Percentiles rank a stretch among this genome's conserved stretches.
Evolutionary conservation across 2,329 filamentous ascomycete genomes (phyloP).

Genomic region (Exutisphaerella laricina): DNA sequence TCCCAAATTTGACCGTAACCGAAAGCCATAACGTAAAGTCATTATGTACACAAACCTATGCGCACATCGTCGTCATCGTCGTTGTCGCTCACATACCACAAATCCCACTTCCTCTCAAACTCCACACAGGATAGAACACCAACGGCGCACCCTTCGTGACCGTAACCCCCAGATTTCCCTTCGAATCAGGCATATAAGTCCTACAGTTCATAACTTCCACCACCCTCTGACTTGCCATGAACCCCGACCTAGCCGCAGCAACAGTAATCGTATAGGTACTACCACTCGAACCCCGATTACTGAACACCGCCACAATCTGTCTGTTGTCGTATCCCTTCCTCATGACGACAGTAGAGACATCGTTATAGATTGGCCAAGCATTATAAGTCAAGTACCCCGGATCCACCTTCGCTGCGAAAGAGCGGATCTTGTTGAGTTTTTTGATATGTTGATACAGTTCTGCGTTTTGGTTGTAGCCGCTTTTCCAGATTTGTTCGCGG

Average conservation of each 20-base stretch:
- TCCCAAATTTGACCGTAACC: too few species aligned
- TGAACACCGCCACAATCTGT: constrained; percentile 35
- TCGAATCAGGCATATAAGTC: constrained; percentile 38
- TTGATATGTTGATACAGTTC: constrained; percentile 37
- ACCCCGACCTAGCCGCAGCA: constrained; percentile 20
- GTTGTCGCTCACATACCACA: too few species aligned
- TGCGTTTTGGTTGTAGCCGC: constrained; percentile 34
- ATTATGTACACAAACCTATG: too few species aligned
- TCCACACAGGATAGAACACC: constrained; percentile 16
- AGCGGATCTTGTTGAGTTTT: constrained; percentile 48
- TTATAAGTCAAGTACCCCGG: constrained; percentile 37
- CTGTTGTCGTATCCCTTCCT: constrained; percentile 37
- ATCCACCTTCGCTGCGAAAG: constrained; percentile 36
- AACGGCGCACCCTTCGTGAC: constrained; percentile 11
- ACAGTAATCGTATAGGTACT: constrained; percentile 28
- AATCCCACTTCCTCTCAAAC: constrained; percentile 17
- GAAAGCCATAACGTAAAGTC: too few species aligned
- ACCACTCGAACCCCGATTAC: constrained; percentile 24
- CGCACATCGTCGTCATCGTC: too few species aligned
- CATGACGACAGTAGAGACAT: constrained; percentile 39
- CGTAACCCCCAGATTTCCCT: constrained; percentile 36
- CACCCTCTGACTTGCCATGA: constrained; percentile 23
- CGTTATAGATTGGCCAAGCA: constrained; percentile 35
- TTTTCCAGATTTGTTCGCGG: constrained; percentile 36
- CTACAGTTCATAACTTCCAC: constrained; percentile 44